phyloP scores from a whole-genome alignment of 176 grass and related monocot genomes.

The Bolboschoenus planiculmis region DNA sequence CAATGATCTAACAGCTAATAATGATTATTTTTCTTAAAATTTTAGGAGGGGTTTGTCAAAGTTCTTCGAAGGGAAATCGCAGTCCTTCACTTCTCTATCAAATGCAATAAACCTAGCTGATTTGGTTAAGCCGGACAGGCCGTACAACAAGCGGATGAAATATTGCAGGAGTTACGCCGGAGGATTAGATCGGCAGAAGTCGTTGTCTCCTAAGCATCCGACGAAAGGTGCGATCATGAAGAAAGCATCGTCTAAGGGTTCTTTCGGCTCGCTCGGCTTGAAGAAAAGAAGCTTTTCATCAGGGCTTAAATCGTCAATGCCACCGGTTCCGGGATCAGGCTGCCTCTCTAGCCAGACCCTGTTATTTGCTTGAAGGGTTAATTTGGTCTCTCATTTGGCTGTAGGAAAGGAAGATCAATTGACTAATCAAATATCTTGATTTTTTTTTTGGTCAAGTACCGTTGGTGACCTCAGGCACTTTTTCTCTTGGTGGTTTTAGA shows the following conservation, averaged over 20 bases:
- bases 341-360: conserved; percentile 13
- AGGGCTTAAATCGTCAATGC: conserved; percentile 14
- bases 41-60: conserved; percentile 50
- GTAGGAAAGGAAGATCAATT: conserved; percentile 21
- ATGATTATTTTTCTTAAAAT: not conserved
- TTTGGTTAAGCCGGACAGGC: conserved; percentile 45
- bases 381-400: not conserved
- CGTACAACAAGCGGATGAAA: conserved; percentile 40
- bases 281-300: conserved; percentile 20
- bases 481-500: conserved; percentile 2
- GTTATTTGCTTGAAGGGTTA: conserved; percentile 21
- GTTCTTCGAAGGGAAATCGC: conserved; percentile 74
- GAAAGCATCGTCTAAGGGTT: conserved; percentile 7
- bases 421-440: conserved; percentile 7
- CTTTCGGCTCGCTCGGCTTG: not conserved
- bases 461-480: not conserved
- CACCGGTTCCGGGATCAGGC: conserved; percentile 11
- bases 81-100: conserved; percentile 58
- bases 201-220: conserved; percentile 12
- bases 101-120: conserved; percentile 43
- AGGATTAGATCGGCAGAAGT: conserved; percentile 29
- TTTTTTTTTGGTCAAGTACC: conserved; percentile 3
- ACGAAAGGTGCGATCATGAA: conserved; percentile 25
- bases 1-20: conserved; percentile 1
- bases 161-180: conserved; percentile 46